Evolutionary conservation across 2,329 filamentous ascomycete genomes (phyloP).

Genomic region (Ilyonectria destructans): DNA sequence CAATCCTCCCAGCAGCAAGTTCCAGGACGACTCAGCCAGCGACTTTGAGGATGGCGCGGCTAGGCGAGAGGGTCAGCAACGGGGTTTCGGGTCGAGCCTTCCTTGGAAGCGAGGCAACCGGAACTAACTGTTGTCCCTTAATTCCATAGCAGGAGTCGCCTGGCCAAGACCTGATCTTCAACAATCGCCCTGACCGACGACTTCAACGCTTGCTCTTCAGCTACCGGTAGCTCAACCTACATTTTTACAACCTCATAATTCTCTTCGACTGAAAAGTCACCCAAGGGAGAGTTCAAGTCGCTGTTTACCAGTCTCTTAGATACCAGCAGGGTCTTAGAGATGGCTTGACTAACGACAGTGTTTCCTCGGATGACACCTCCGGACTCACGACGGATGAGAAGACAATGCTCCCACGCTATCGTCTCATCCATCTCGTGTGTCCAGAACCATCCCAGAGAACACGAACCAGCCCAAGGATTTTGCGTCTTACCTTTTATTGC

Average conservation of each 20-base stretch:
- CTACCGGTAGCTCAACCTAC: slow-evolving; percentile 58
- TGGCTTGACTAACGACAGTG: slow-evolving; percentile 62
- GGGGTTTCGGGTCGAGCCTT: slow-evolving; percentile 68
- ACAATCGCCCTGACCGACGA: slow-evolving; percentile 42
- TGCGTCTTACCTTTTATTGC: slow-evolving; percentile 35
- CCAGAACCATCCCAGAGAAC: slow-evolving; percentile 24
- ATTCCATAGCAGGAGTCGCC: slow-evolving; percentile 17
- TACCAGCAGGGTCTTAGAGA: neutral
- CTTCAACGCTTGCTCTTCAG: slow-evolving; percentile 29
- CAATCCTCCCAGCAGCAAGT: slow-evolving; percentile 67
- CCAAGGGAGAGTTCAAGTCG: slow-evolving; percentile 5
- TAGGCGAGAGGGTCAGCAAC: slow-evolving; percentile 70
- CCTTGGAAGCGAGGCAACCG: slow-evolving; percentile 54
- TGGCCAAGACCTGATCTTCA: slow-evolving; percentile 48
- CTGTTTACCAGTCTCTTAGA: neutral
- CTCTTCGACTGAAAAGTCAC: neutral
- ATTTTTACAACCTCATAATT: slow-evolving; percentile 35
- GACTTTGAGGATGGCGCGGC: slow-evolving; percentile 75
- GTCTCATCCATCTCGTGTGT: slow-evolving; percentile 32
- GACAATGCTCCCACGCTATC: slow-evolving; percentile 73
- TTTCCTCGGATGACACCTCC: slow-evolving; percentile 41
- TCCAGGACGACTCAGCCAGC: slow-evolving; percentile 58
- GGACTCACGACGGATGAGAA: slow-evolving; percentile 45
- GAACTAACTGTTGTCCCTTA: slow-evolving; percentile 33
- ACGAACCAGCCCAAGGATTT: slow-evolving; percentile 24